Percentiles rank a stretch among this genome's conserved stretches.
phyloP scores from a whole-genome alignment of 2,329 filamentous ascomycete species.

The Beauveria scarabaeidicola region DNA sequence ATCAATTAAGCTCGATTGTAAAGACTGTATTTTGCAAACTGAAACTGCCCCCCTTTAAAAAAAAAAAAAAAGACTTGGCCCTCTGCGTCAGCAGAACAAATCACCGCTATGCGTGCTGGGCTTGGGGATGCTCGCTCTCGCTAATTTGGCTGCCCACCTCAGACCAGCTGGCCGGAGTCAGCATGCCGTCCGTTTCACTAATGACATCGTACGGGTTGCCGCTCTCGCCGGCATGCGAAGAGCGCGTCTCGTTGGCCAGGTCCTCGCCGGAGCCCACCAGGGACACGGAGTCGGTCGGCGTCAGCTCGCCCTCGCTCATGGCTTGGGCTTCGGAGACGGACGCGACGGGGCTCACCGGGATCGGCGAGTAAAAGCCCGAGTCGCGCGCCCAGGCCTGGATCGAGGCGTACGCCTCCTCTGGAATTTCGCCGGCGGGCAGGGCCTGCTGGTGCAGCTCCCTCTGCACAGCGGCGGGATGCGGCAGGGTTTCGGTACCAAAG shows the following conservation, averaged over 20 bases:
- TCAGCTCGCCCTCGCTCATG: conserved; percentile 45
- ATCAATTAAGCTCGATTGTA: too few relatives aligned
- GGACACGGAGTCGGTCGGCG: conserved; percentile 51
- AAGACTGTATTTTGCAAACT: too few relatives aligned
- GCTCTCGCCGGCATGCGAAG: conserved; percentile 28
- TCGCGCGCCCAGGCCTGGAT: conserved; percentile 58
- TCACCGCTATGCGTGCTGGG: neutral
- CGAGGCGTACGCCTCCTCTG: conserved; percentile 44
- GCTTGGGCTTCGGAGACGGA: conserved; percentile 44
- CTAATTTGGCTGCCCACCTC: conserved; percentile 57
- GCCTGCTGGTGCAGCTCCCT: conserved; percentile 39
- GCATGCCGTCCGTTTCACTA: conserved; percentile 51
- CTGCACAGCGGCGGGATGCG: conserved; percentile 27
- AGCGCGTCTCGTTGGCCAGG: conserved; percentile 33
- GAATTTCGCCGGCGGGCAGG: conserved; percentile 41
- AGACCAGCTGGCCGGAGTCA: conserved; percentile 55
- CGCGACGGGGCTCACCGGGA: conserved; percentile 41
- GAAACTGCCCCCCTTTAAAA: too few relatives aligned
- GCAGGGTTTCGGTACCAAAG: conserved; percentile 17
- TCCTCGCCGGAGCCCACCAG: conserved; percentile 44
- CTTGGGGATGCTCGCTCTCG: conserved; percentile 34
- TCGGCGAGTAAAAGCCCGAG: conserved; percentile 53
- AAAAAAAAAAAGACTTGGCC: too few relatives aligned
- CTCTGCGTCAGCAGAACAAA: neutral
- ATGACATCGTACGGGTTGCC: conserved; percentile 43